phyloP scores from a whole-genome alignment of 140 eudicot species.

The Bidens hawaiensis region DNA sequence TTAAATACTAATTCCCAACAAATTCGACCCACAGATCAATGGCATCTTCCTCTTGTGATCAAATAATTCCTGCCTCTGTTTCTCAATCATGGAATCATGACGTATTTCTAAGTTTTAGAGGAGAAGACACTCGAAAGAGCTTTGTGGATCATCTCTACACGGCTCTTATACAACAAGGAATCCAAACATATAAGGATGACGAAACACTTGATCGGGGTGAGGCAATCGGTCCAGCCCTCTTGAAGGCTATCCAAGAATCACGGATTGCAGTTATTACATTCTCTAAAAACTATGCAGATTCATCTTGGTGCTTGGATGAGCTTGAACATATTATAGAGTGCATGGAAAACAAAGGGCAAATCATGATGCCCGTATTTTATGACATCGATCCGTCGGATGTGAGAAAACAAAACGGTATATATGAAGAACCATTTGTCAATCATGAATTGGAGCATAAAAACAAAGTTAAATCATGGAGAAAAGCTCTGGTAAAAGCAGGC shows the following conservation, averaged over 20 bases:
- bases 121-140: constrained; percentile 6
- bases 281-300: constrained; percentile 20
- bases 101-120: constrained; percentile 19
- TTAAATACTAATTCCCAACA: not conserved
- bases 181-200: constrained; percentile 13
- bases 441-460: not conserved
- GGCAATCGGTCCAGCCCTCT: not conserved
- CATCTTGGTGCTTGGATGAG: constrained; percentile 25
- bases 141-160: constrained; percentile 9
- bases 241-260: constrained; percentile 15
- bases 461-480: constrained; percentile 7
- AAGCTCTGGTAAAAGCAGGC: not conserved
- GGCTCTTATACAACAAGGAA: not conserved
- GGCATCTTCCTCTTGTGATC: constrained; percentile 4
- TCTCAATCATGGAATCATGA: not conserved
- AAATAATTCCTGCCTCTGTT: not conserved
- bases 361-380: constrained; percentile 7
- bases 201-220: constrained; percentile 8
- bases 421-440: not conserved
- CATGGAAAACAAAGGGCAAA: not conserved
- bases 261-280: not conserved
- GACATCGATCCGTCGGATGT: constrained; percentile 7
- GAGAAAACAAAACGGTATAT: not conserved
- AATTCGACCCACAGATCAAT: not conserved
- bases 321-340: constrained; percentile 15